A percentile compares a stretch with the other conserved stretches of the same genome.
Evolutionary conservation across 176 grass and related monocot species (phyloP).

Genomic region (Phyllostachys edulis): DNA sequence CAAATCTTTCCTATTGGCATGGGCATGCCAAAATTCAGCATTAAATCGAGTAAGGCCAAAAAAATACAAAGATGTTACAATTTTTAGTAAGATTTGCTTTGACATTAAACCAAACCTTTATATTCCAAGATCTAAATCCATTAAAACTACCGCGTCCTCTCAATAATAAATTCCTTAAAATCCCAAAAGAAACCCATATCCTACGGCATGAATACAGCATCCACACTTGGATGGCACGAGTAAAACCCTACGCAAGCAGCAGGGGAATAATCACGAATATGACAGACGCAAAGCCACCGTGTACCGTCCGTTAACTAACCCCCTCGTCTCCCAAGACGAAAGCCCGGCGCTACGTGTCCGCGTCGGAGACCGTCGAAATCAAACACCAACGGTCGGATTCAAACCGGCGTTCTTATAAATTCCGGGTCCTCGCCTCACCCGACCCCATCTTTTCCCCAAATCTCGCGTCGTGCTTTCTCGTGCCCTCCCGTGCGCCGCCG

Average conservation of each 20-base stretch:
- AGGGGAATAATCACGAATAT: not conserved
- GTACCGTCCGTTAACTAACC: not conserved
- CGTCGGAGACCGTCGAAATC: conserved; percentile 27
- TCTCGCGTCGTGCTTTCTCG: conserved; percentile 8
- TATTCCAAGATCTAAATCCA: not conserved
- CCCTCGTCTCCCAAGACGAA: not conserved
- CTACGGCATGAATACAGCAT: conserved; percentile 11
- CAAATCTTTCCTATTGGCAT: too few relatives aligned
- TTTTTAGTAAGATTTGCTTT: too few relatives aligned
- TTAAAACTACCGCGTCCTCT: not conserved
- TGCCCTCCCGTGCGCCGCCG: not conserved
- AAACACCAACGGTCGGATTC: conserved; percentile 44
- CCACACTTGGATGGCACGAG: not conserved
- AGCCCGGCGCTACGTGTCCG: conserved; percentile 4
- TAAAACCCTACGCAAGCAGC: not conserved
- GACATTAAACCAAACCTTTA: too few relatives aligned
- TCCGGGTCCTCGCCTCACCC: not conserved
- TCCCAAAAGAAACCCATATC: not conserved
- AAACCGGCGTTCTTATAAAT: not conserved
- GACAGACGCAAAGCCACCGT: not conserved
- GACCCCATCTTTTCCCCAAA: not conserved
- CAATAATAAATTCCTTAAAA: not conserved
- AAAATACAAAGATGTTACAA: too few relatives aligned
- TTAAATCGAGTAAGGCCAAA: too few relatives aligned
- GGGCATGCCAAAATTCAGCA: too few relatives aligned